A percentile compares a stretch with the other conserved stretches of the same genome.
phyloP scores from a whole-genome alignment of 1,139 yeast genomes.

The Blastobotrys raffinosifermentans region DNA sequence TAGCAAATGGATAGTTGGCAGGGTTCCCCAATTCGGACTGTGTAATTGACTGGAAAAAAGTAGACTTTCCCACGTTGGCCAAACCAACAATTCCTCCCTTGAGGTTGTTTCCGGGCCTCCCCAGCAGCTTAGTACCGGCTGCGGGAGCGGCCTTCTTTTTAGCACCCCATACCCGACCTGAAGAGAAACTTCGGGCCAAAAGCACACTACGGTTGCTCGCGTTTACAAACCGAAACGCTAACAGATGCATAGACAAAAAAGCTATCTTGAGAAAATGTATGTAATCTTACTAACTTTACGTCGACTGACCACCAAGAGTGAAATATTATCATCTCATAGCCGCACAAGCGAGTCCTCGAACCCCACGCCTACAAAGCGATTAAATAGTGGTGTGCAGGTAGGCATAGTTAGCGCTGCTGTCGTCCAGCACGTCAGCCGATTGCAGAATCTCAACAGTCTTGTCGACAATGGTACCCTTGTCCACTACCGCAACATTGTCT shows the following conservation, averaged over 20 bases:
- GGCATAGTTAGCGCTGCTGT: constrained; percentile 19
- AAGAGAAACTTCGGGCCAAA: too few relatives aligned
- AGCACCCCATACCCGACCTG: constrained; percentile 2
- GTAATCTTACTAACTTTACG: too few relatives aligned
- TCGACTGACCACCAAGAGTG: too few relatives aligned
- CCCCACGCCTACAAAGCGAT: too few relatives aligned
- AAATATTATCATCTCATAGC: too few relatives aligned
- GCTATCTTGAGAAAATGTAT: too few relatives aligned
- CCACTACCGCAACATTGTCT: constrained; percentile 43
- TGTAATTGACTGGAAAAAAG: constrained; percentile 60
- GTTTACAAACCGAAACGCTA: too few relatives aligned
- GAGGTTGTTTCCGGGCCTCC: constrained; percentile 47
- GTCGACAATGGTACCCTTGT: constrained; percentile 46
- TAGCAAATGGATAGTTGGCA: constrained; percentile 94
- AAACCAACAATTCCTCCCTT: constrained; percentile 88
- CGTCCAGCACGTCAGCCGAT: constrained; percentile 51
- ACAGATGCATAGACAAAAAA: too few relatives aligned
- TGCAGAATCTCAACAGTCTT: constrained; percentile 56
- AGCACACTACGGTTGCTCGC: too few relatives aligned
- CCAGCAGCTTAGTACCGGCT: constrained; percentile 11
- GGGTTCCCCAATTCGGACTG: constrained; percentile 89
- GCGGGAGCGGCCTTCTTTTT: constrained; percentile 3
- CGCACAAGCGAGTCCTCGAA: too few relatives aligned
- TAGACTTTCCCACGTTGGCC: constrained; percentile 88
- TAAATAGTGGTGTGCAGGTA: constrained; percentile 16